Percentiles rank a stretch among this genome's conserved stretches.
phyloP scores from a whole-genome alignment of 208 protist species.

The Sergeia podlipaevii region DNA sequence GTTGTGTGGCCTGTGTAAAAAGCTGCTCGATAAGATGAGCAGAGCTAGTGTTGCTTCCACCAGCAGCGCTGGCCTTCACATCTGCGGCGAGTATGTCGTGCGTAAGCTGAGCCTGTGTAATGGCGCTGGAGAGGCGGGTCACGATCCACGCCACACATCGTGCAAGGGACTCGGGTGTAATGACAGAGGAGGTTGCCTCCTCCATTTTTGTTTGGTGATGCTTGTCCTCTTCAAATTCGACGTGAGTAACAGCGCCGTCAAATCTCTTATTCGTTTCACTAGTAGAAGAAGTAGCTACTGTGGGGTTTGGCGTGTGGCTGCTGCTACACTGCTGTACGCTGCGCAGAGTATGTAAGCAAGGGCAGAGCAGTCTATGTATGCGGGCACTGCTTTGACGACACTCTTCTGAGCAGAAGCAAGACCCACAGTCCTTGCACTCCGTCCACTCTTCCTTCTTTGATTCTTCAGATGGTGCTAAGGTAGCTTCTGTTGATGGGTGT shows the following conservation, averaged over 20 bases:
- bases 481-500: not conserved
- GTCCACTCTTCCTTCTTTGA: constrained; percentile 17
- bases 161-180: constrained; percentile 63
- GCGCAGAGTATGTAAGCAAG: constrained; percentile 24
- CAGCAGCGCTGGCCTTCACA: constrained; percentile 5
- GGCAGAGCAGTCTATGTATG: constrained; percentile 59
- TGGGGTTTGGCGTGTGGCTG: no score
- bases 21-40: constrained; percentile 43
- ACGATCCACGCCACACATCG: constrained; percentile 56
- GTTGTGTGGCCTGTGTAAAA: constrained; percentile 45
- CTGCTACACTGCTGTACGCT: not conserved
- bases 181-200: constrained; percentile 8
- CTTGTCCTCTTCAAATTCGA: no score
- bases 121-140: constrained; percentile 35
- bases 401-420: constrained; percentile 52
- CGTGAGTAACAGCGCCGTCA: no score
- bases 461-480: no score
- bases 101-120: constrained; percentile 39
- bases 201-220: no score
- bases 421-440: constrained; percentile 32
- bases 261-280: no score
- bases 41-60: constrained; percentile 14
- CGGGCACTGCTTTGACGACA: constrained; percentile 29
- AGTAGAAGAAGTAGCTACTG: no score
- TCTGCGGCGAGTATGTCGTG: constrained; percentile 36